Percentiles rank a stretch among this genome's conserved stretches.
Conservation (phyloP, 2,329 filamentous ascomycete genomes). For the Cyphellophora attinorum region DNA sequence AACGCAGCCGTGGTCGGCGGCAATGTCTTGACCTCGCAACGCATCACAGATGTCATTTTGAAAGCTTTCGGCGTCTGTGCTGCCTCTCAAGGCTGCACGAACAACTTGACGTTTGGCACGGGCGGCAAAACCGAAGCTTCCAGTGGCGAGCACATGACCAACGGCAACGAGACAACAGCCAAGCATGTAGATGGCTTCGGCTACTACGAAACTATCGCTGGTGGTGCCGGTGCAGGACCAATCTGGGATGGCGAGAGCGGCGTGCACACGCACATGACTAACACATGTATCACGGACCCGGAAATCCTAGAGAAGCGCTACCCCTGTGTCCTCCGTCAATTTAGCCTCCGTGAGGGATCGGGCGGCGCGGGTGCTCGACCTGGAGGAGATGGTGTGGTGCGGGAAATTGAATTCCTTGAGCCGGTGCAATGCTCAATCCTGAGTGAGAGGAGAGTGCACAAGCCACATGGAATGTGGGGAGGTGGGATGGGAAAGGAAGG, state of each 20-base stretch:
- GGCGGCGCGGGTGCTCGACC: conserved; percentile 56
- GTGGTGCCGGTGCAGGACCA: conserved; percentile 64
- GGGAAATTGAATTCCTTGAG: conserved; percentile 74
- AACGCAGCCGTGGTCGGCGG: conserved; percentile 20
- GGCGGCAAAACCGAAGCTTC: conserved; percentile 8
- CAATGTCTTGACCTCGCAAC: conserved; percentile 21
- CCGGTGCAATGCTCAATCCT: conserved; percentile 54
- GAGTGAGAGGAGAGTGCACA: conserved; percentile 16
- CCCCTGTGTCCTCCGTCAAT: conserved; percentile 63
- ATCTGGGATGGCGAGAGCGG: conserved; percentile 64
- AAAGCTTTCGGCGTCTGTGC: conserved; percentile 23
- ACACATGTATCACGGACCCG: conserved; percentile 71
- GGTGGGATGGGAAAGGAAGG: conserved; percentile 16
- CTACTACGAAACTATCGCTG: conserved; percentile 75
- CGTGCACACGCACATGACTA: conserved; percentile 81
- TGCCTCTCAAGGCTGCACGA: conserved; percentile 21
- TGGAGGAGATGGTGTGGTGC: conserved; percentile 67
- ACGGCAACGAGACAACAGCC: too few relatives aligned
- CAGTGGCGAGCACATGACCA: too few relatives aligned
- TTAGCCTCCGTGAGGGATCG: conserved; percentile 53
- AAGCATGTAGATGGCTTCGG: conserved; percentile 45
- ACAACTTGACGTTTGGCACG: conserved; percentile 22
- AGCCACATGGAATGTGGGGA: conserved; percentile 20
- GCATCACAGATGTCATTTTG: conserved; percentile 23
- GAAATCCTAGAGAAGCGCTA: conserved; percentile 72